Evolutionary conservation across 495 filamentous ascomycete species (phyloP).

Genomic region (Lasiosphaeria ovina): DNA sequence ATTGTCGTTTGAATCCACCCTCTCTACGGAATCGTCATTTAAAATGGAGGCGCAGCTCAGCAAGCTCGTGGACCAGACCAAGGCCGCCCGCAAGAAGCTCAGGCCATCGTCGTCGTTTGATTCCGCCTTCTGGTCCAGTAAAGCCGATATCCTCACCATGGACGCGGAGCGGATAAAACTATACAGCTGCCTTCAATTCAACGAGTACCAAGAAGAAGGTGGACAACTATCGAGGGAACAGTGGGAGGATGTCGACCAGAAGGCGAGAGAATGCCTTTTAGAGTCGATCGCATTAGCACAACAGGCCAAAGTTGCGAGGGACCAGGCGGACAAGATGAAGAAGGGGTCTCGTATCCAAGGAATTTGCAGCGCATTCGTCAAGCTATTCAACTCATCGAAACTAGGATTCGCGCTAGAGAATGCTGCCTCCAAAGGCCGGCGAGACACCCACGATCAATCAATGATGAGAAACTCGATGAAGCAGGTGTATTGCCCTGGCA

Average conservation of each 20-base stretch:
- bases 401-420: slow-evolving; percentile 8
- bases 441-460: slow-evolving; percentile 11
- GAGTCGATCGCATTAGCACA: slow-evolving; percentile 7
- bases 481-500: slow-evolving; percentile 13
- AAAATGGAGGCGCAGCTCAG: no score
- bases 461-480: slow-evolving; percentile 16
- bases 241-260: slow-evolving; percentile 9
- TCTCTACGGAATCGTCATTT: no score
- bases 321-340: slow-evolving; percentile 12
- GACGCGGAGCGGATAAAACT: slow-evolving; percentile 10
- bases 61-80: no score
- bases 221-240: slow-evolving; percentile 6
- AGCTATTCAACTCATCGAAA: slow-evolving; percentile 16
- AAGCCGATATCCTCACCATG: slow-evolving; percentile 7
- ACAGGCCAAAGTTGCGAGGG: slow-evolving; percentile 10
- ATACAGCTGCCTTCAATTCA: slow-evolving; percentile 7
- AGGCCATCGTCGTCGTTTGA: slow-evolving; percentile 10
- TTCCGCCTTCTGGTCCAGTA: slow-evolving; percentile 12
- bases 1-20: no score
- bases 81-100: slow-evolving; percentile 14
- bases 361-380: slow-evolving; percentile 11
- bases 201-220: slow-evolving; percentile 10
- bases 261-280: slow-evolving; percentile 8
- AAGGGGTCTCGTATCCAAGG: slow-evolving; percentile 6
- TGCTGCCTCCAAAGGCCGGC: slow-evolving; percentile 8